These are phyloP conservation scores for Huntiella decipiens DNA, from an alignment of 2,329 filamentous ascomycete genomes.

Conservation along the genomic window DNA sequence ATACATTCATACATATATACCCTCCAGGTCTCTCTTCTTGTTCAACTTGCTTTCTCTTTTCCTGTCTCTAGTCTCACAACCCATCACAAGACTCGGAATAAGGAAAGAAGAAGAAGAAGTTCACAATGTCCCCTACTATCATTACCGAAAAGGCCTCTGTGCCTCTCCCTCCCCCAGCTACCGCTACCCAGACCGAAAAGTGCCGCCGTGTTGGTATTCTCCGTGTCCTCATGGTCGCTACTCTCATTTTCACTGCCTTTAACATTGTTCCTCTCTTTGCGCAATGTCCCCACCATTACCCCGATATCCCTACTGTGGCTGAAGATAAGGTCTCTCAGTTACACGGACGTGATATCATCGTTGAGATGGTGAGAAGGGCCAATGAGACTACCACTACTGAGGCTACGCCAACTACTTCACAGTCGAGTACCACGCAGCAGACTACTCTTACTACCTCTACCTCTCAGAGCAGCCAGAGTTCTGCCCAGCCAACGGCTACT, in stretches of 20 bases:
- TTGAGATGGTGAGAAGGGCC: no score
- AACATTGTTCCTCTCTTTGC: background rate
- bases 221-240: no score
- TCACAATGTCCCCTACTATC: background rate
- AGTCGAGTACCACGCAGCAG: background rate
- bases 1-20: slow-evolving; percentile 1
- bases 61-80: background rate
- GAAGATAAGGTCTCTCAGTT: no score
- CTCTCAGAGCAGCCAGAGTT: background rate
- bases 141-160: slow-evolving; percentile 6
- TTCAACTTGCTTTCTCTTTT: background rate
- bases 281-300: slow-evolving; percentile 1
- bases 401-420: no score
- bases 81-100: background rate
- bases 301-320: background rate
- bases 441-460: background rate
- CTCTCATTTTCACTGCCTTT: background rate
- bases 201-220: no score
- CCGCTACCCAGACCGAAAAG: background rate
- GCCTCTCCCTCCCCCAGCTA: slow-evolving; percentile 7
- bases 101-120: no score
- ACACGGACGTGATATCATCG: no score
- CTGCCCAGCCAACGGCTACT: background rate
- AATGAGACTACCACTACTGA: no score
- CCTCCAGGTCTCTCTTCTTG: background rate